Base-by-base conservation (phyloP, 208 protist genomes). In the Acanthamoeba lenticulata region DNA sequence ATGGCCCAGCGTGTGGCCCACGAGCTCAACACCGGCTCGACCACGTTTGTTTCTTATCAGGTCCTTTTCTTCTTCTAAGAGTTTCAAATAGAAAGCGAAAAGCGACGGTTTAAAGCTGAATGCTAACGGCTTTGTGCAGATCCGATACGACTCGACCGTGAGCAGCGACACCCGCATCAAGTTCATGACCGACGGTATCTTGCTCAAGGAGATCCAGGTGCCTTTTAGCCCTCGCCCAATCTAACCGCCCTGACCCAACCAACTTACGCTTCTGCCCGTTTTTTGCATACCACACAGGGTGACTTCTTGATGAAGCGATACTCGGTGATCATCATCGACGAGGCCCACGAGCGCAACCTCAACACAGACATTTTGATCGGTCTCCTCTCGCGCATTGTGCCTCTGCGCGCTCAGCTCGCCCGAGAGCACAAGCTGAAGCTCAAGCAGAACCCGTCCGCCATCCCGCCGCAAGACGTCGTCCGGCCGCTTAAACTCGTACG, bases 331-430 rank as follows among this genome's bases (percentile, higher is more conserved):
- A 96, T 99, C 27, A 72, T 99, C 29, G 98, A 99, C 94, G 98
- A 99, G 95, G 98, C 98, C 27, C 98, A 99, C 89, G 98, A 99
- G 94, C 94, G 98, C 44, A 97, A 95, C 67, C 38, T 98, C 3
- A 98, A 98, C 81, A 98, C 98, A 0, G 99, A 99, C 96, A 98
- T 99, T 47, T 96, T 99, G 21, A 98, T 99, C 91, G 99, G 99
- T 21, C 95, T 99, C 15, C 97, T 99, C 11, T 99, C 99, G 1
- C 98, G 99, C 42, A 99, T 99, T 62, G 98, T 99, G 15, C 98
- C 98, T 13, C 96, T 99, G 49, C 97, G 99, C 38, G 85, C 85
- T 47, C 85, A 91, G 29, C 85, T 91, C 42, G 47, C 47, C 38
- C 47, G 85, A 0, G 85, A 91, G 42, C 38, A 40, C 47, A 19